A percentile compares a stretch with the other conserved stretches of the same genome.
Conservation (phyloP, 2,329 filamentous ascomycete species). For the Ophiostoma sp. region DNA sequence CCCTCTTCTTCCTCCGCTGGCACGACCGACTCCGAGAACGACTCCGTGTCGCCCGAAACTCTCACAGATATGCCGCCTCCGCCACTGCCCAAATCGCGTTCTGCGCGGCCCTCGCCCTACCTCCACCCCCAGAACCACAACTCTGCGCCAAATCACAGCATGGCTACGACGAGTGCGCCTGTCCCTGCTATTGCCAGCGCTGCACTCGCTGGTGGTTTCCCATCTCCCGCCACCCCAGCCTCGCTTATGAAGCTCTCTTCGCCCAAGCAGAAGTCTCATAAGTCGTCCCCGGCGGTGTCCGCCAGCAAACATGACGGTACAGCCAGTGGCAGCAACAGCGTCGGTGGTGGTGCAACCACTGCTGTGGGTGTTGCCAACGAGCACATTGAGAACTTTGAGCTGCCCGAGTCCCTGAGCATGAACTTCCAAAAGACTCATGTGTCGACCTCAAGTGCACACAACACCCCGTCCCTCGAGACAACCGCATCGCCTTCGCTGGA, state of each 20-base stretch:
- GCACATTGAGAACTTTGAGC: constrained; percentile 58
- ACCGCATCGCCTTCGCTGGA: constrained; percentile 40
- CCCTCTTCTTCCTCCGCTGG: constrained; percentile 41
- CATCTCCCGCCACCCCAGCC: constrained; percentile 77
- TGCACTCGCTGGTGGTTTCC: constrained; percentile 39
- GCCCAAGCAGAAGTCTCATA: constrained; percentile 42
- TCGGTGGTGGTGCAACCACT: constrained; percentile 8
- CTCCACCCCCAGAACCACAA: constrained; percentile 56
- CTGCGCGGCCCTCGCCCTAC: constrained; percentile 66
- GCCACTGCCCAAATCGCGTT: constrained; percentile 65
- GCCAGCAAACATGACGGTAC: constrained; percentile 42
- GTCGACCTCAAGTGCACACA: constrained; percentile 47
- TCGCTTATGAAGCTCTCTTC: constrained; percentile 78
- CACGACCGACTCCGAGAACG: constrained; percentile 62
- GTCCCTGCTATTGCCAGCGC: background rate
- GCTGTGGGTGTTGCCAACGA: constrained; percentile 42
- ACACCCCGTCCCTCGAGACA: constrained; percentile 28
- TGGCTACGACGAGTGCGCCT: constrained; percentile 17
- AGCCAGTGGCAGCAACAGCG: constrained; percentile 21
- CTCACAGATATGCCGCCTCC: constrained; percentile 67
- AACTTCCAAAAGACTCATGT: constrained; percentile 50
- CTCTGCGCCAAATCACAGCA: constrained; percentile 14
- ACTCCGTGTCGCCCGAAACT: constrained; percentile 63
- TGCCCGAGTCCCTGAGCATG: constrained; percentile 70
- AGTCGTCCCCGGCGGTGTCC: constrained; percentile 15